Percentiles rank a stretch among this genome's conserved stretches.
Conservation (phyloP, 2,329 filamentous ascomycete genomes). For the Diplodia scrobiculata region DNA sequence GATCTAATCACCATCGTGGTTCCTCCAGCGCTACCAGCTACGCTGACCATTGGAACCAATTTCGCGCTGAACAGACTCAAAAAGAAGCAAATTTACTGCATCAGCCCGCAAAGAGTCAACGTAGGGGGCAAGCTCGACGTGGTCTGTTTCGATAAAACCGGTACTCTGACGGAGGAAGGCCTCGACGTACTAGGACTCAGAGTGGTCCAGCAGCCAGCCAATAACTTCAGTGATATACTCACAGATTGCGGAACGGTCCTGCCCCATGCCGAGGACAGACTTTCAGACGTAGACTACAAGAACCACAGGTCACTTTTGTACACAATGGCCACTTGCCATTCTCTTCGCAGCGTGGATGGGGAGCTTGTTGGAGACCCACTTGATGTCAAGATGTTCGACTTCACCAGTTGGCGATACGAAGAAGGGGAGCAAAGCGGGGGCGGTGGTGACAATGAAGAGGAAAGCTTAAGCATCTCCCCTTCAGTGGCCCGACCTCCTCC, state of each 20-base stretch:
- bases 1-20: slow-evolving; percentile 98
- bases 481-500: slow-evolving; percentile 82
- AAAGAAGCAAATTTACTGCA: slow-evolving; percentile 91
- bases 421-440: slow-evolving; percentile 73
- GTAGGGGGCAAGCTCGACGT: slow-evolving; percentile 94
- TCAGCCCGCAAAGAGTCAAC: slow-evolving; percentile 95
- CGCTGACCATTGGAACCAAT: slow-evolving; percentile 92
- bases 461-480: slow-evolving; percentile 75
- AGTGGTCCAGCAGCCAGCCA: slow-evolving; percentile 66
- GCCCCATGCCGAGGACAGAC: slow-evolving; percentile 57
- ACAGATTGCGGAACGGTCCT: slow-evolving; percentile 64
- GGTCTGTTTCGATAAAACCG: slow-evolving; percentile 98
- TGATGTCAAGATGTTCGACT: slow-evolving; percentile 98
- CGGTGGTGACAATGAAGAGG: slow-evolving; percentile 72
- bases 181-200: slow-evolving; percentile 89
- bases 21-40: slow-evolving; percentile 89
- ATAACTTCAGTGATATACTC: slow-evolving; percentile 75
- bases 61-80: slow-evolving; percentile 87
- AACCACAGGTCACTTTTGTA: slow-evolving; percentile 74
- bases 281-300: slow-evolving; percentile 62
- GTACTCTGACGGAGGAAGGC: slow-evolving; percentile 95
- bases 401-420: slow-evolving; percentile 88
- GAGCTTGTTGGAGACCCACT: slow-evolving; percentile 91
- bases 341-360: slow-evolving; percentile 79
- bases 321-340: slow-evolving; percentile 97